Evolutionary conservation across 2,329 filamentous ascomycete species (phyloP), one percentile per base, ranked within the genome.

Genomic region (Botrytis paeoniae): DNA sequence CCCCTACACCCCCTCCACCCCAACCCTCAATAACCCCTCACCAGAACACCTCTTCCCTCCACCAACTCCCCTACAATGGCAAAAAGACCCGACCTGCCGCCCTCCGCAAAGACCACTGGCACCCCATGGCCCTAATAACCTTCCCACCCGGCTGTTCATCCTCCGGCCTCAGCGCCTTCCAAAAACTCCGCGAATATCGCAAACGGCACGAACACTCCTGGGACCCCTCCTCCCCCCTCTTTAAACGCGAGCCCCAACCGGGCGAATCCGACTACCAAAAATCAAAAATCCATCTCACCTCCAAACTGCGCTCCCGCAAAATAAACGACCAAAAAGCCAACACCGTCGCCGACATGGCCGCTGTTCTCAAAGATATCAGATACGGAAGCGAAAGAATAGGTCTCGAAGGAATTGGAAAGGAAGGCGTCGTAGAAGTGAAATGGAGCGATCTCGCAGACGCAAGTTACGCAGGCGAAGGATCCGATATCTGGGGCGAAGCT

Each of bases 71-170:
- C 65, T 92, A 87, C 83, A 89, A 89, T 76, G 90, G 89, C 82
- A 92, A 92, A 81, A 91, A 92, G 82, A 85, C 88, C 64, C 87
- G 88, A 76, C 89, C 89, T 3, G 80, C 86, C 71, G 88, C 88
- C 78, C 83, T 92, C 57, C 89, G 90, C 73, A 91, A 89, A 81
- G 90, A 92, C 83, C 88, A 89, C 82, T 92, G 91, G 90, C 83
- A 83, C 48, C 88, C 88, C 10, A 82, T 92, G 78, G 89, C 89
- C 69, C 82, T 86, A 75, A 87, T 92, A 74, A 83, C 86, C 78
- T 89, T 92, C 79, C 85, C 85, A 61, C 74, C 81, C 62, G 87
- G 86, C 61, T 82, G 84, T 57, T 86, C 86, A 73, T n/a, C 51
- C 32, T 83, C 89, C 22, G 90, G 90, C 37, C 87, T 86, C 43